phyloP scores from a whole-genome alignment of 768 basidiomycete species.

The Mycena vitilis region DNA sequence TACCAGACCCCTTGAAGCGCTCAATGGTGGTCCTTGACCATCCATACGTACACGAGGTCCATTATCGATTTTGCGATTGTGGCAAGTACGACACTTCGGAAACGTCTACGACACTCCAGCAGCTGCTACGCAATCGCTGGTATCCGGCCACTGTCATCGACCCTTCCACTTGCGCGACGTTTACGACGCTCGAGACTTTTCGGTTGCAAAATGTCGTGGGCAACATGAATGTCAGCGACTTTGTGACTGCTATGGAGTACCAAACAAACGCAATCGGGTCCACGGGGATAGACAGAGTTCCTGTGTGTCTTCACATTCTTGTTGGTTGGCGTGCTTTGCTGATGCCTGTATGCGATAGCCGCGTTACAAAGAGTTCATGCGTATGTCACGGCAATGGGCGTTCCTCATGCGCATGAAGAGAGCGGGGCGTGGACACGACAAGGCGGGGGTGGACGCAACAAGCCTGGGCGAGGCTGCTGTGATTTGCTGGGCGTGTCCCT shows the following conservation, averaged over 20 bases:
- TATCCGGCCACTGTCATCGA: constrained; percentile 23
- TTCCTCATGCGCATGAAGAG: neutral
- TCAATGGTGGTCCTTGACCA: too few relatives aligned
- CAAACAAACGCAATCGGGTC: neutral
- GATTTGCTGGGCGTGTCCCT: neutral
- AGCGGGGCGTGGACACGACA: constrained; percentile 14
- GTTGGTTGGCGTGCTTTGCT: too few relatives aligned
- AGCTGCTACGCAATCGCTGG: constrained; percentile 11
- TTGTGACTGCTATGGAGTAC: neutral
- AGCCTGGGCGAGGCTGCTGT: constrained; percentile 27
- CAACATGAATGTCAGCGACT: constrained; percentile 15
- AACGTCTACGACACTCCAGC: too few relatives aligned
- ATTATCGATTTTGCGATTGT: too few relatives aligned
- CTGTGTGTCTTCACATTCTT: too few relatives aligned
- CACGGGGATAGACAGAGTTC: neutral
- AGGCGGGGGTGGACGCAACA: constrained; percentile 14
- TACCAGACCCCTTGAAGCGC: too few relatives aligned
- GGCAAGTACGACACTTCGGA: too few relatives aligned
- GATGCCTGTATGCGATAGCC: too few relatives aligned
- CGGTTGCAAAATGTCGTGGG: constrained; percentile 29
- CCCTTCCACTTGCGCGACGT: constrained; percentile 30
- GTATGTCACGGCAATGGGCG: neutral
- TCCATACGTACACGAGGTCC: too few relatives aligned
- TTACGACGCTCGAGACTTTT: constrained; percentile 20
- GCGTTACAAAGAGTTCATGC: constrained; percentile 10